phyloP scores from a whole-genome alignment of 768 basidiomycete genomes.

The Boletus patriciae region DNA sequence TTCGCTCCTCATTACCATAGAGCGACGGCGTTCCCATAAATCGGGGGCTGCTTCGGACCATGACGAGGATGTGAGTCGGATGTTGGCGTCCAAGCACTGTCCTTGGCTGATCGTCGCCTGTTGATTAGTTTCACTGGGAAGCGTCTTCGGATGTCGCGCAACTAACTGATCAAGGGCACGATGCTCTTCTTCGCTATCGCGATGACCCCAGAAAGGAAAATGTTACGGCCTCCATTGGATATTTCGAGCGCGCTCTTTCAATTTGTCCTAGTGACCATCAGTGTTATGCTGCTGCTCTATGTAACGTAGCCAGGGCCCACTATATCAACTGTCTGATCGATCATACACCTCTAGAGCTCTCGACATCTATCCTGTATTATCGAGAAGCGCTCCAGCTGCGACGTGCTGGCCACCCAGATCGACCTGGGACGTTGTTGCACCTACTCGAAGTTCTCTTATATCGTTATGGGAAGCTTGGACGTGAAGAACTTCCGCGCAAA shows the following conservation, averaged over 20 bases:
- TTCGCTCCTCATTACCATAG: background rate
- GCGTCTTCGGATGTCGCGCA: background rate
- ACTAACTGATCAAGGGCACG: constrained; percentile 3
- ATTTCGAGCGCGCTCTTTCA: constrained; percentile 6
- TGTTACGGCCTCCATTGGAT: background rate
- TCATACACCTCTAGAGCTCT: background rate
- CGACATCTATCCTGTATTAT: background rate
- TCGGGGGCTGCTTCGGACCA: background rate
- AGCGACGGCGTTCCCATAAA: no score
- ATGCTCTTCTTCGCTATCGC: background rate
- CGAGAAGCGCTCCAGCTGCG: constrained; percentile 13
- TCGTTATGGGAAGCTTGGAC: background rate
- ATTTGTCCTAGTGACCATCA: background rate
- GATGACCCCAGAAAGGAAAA: background rate
- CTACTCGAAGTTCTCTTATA: background rate
- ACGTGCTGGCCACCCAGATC: constrained; percentile 7
- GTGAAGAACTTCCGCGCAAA: background rate
- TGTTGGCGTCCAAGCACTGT: no score
- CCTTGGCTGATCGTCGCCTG: background rate
- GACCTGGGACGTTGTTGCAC: background rate
- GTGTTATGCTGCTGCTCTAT: constrained; percentile 1
- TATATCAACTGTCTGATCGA: background rate
- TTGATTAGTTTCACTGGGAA: background rate
- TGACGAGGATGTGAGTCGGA: background rate
- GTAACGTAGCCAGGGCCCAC: constrained; percentile 8